phyloP scores from a whole-genome alignment of 1,139 yeast genomes.

The Diutina neorugosa region DNA sequence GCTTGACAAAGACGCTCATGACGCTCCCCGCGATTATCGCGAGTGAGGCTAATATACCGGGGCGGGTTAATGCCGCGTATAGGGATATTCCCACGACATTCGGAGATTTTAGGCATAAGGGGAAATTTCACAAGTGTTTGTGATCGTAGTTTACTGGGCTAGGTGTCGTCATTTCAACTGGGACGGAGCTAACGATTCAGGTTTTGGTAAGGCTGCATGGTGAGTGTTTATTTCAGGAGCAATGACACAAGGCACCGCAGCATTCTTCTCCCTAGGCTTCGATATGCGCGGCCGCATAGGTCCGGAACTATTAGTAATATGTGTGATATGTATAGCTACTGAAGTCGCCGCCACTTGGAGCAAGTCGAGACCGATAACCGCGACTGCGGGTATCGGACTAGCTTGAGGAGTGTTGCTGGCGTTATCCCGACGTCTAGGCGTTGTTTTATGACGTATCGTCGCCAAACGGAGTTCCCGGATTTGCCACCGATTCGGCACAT shows the following conservation, averaged over 20 bases:
- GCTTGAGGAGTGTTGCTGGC: no score
- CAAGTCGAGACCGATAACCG: no score
- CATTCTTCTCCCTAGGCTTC: neutral
- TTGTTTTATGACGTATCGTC: no score
- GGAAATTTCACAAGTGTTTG: no score
- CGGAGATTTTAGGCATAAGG: neutral
- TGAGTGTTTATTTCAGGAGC: neutral
- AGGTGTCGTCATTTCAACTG: no score
- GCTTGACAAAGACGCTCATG: neutral
- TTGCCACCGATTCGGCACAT: no score
- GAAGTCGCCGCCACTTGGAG: no score
- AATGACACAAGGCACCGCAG: neutral
- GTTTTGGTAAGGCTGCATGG: neutral
- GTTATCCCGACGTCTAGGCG: no score
- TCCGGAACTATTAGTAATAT: neutral
- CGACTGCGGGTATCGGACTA: no score
- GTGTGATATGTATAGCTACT: neutral
- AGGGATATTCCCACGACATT: neutral
- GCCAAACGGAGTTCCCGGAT: no score
- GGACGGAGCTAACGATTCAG: no score
- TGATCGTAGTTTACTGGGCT: no score
- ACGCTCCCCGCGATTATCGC: neutral
- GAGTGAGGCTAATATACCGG: neutral
- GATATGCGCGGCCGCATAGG: neutral
- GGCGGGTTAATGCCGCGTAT: neutral